These are phyloP conservation scores for Phytophthora ohioensis DNA, from an alignment of 352 stramenopile genomes.

Conservation along the genomic window DNA sequence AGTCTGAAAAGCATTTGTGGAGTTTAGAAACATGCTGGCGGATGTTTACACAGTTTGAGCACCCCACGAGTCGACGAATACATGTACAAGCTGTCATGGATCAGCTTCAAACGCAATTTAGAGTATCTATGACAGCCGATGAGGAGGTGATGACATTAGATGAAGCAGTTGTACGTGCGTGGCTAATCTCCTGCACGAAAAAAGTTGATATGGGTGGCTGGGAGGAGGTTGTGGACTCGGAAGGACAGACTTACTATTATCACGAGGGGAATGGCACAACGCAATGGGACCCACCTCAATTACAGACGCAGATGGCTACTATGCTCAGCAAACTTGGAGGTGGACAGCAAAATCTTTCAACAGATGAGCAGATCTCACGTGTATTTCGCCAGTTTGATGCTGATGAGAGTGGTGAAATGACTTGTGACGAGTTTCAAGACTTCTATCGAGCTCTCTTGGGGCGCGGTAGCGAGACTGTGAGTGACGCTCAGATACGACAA, in stretches of 20 bases:
- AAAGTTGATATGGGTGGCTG: constrained; percentile 63
- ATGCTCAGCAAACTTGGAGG: constrained; percentile 60
- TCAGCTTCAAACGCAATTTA: constrained; percentile 40
- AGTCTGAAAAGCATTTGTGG: constrained; percentile 28
- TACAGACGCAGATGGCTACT: constrained; percentile 56
- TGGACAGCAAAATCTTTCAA: constrained; percentile 28
- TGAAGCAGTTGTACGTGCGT: constrained; percentile 43
- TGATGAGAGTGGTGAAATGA: constrained; percentile 73
- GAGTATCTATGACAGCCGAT: background rate
- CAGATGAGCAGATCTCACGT: constrained; percentile 63
- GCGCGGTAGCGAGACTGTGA: constrained; percentile 25
- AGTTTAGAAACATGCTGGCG: constrained; percentile 31
- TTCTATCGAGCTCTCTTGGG: constrained; percentile 67
- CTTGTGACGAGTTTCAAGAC: constrained; percentile 59
- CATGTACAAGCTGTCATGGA: constrained; percentile 45
- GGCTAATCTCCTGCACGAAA: constrained; percentile 52
- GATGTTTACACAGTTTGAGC: constrained; percentile 46
- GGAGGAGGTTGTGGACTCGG: constrained; percentile 58
- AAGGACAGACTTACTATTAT: constrained; percentile 68
- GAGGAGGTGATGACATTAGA: constrained; percentile 12
- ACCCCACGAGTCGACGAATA: constrained; percentile 39
- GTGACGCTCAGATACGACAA: constrained; percentile 53
- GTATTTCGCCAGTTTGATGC: constrained; percentile 78
- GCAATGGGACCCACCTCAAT: constrained; percentile 76
- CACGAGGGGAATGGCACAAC: constrained; percentile 60